A percentile compares a stretch with the other conserved stretches of the same genome.
These are phyloP conservation scores for apple (Malus domestica) DNA, from an alignment of 306 rosid genomes.

Conservation along the genomic window ASM211411v1 NC_041804.1:6483001-6483500, in stretches of 20 bases:
- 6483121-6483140: background rate
- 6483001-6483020: slow-evolving; percentile 36
- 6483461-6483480: slow-evolving; percentile 34
- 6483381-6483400: background rate
- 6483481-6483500: slow-evolving; percentile 17
- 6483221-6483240: slow-evolving; percentile 53
- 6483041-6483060: slow-evolving; percentile 43
- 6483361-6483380: slow-evolving; percentile 29
- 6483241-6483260: slow-evolving; percentile 54
- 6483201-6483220: slow-evolving; percentile 32
- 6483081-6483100: background rate
- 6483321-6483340: slow-evolving; percentile 34
- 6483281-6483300: slow-evolving; percentile 48
- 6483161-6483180: slow-evolving; percentile 1
- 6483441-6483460: background rate
- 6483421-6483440: background rate
- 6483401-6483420: background rate
- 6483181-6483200: slow-evolving; percentile 63
- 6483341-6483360: slow-evolving; percentile 61
- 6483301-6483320: slow-evolving; percentile 39
- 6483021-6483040: slow-evolving; percentile 40
- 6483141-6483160: background rate
- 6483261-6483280: slow-evolving; percentile 60
- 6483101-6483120: slow-evolving; percentile 7
- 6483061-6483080: slow-evolving; percentile 10